Percentiles rank a stretch among this genome's conserved stretches.
Evolutionary conservation across 2,329 filamentous ascomycete genomes (phyloP).

Genomic region (Pseudogymnoascus sp.): DNA sequence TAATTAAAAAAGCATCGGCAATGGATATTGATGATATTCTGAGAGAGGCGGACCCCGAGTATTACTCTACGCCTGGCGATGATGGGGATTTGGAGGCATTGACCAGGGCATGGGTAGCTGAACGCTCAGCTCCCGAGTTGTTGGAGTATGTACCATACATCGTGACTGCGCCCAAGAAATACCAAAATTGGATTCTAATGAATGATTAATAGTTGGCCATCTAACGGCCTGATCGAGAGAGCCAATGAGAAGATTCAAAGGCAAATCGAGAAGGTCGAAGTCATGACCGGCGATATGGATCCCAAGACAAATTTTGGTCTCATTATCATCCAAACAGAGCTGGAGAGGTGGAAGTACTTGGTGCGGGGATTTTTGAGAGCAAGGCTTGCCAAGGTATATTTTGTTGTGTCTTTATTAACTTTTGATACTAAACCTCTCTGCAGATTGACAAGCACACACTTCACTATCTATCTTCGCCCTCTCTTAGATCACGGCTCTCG

Average conservation of each 20-base stretch:
- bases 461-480: conserved; percentile 59
- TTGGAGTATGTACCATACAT: conserved; percentile 53
- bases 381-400: conserved; percentile 72
- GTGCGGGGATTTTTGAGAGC: conserved; percentile 76
- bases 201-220: conserved; percentile 48
- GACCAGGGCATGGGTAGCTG: conserved; percentile 88
- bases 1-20: background rate
- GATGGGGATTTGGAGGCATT: conserved; percentile 70
- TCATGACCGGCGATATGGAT: conserved; percentile 78
- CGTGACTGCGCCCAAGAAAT: background rate
- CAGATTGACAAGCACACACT: conserved; percentile 73
- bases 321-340: conserved; percentile 92
- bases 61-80: conserved; percentile 40
- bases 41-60: conserved; percentile 60
- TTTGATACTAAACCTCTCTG: background rate
- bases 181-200: conserved; percentile 13
- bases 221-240: conserved; percentile 71
- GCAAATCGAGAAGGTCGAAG: conserved; percentile 67
- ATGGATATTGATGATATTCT: conserved; percentile 83
- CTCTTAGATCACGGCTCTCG: conserved; percentile 60
- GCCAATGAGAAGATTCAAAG: conserved; percentile 65
- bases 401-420: conserved; percentile 1
- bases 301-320: conserved; percentile 87
- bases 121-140: conserved; percentile 84
- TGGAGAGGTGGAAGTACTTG: conserved; percentile 89